Evolutionary conservation across 1,284 basidiomycete genomes (phyloP).

Genomic region (Sporisorium reilianum): DNA sequence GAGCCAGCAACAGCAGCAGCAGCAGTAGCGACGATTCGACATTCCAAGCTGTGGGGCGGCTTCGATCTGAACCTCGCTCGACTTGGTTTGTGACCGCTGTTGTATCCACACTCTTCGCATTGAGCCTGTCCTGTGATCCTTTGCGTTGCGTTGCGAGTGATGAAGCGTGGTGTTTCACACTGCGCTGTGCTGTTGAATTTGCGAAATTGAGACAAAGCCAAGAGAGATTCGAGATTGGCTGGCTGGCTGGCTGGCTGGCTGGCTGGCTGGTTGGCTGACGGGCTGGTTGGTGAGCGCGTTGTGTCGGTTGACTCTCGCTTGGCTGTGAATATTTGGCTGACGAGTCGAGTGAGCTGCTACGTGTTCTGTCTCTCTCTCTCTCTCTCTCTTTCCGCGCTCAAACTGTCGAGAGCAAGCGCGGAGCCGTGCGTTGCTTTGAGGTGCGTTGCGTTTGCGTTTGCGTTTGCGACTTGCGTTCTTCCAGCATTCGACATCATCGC

Average conservation of each 20-base stretch:
- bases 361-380: constrained; percentile 17
- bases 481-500: constrained; percentile 11
- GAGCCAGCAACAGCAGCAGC: constrained; percentile 6
- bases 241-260: constrained; percentile 1
- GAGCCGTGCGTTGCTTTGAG: constrained; percentile 28
- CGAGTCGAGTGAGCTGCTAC: constrained; percentile 9
- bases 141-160: no score
- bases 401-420: no score
- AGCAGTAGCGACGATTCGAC: background rate
- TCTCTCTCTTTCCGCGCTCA: no score
- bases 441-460: background rate
- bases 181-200: background rate
- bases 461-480: constrained; percentile 24
- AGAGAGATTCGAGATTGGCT: background rate
- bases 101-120: no score
- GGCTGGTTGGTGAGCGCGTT: constrained; percentile 7
- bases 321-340: background rate
- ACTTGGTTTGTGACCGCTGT: no score
- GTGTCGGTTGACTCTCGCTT: constrained; percentile 7
- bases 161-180: background rate
- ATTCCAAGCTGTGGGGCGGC: background rate
- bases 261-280: no score
- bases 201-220: no score
- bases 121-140: no score
- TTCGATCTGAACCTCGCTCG: background rate